These are phyloP conservation scores for Cyclocybe aegerita DNA, from an alignment of 768 basidiomycete species.

Conservation along the genomic window DNA sequence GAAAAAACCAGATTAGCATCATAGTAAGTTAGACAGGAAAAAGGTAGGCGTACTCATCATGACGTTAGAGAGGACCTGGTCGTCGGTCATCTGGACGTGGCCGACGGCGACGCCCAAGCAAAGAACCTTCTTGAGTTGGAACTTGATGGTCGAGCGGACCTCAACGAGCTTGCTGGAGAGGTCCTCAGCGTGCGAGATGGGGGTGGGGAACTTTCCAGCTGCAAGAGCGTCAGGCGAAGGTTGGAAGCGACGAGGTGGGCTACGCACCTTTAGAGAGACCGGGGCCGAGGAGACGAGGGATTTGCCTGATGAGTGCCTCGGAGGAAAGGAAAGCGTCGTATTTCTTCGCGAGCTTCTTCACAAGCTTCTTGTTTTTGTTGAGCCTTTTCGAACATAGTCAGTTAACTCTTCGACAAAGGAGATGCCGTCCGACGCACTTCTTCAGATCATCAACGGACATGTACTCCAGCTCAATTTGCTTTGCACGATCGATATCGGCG, in stretches of 20 bases:
- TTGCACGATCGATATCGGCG: constrained; percentile 96
- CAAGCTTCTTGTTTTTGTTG: constrained; percentile 99
- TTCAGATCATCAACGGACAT: constrained; percentile 99
- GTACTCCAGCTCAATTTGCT: constrained; percentile 97
- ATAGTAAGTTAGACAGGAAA: background rate
- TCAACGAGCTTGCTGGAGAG: constrained; percentile 87
- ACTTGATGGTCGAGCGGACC: constrained; percentile 99
- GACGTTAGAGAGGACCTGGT: constrained; percentile 95
- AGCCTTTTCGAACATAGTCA: constrained; percentile 49
- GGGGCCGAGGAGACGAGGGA: constrained; percentile 98
- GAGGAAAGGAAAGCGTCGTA: constrained; percentile 99
- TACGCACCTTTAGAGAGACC: constrained; percentile 95
- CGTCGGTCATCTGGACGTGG: constrained; percentile 96
- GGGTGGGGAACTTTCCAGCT: constrained; percentile 99
- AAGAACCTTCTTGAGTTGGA: constrained; percentile 99
- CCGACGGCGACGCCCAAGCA: constrained; percentile 99
- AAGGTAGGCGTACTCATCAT: constrained; percentile 76
- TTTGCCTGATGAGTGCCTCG: constrained; percentile 98
- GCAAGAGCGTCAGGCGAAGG: background rate
- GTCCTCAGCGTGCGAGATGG: constrained; percentile 91
- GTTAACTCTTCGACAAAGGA: background rate
- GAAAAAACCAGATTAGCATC: constrained; percentile 4
- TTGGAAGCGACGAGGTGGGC: background rate
- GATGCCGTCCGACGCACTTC: constrained; percentile 57
- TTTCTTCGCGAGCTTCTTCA: constrained; percentile 99